These are phyloP conservation scores for Tylopilus plumbeoviolaceoides DNA, from an alignment of 768 basidiomycete species.

Conservation along the genomic window DNA sequence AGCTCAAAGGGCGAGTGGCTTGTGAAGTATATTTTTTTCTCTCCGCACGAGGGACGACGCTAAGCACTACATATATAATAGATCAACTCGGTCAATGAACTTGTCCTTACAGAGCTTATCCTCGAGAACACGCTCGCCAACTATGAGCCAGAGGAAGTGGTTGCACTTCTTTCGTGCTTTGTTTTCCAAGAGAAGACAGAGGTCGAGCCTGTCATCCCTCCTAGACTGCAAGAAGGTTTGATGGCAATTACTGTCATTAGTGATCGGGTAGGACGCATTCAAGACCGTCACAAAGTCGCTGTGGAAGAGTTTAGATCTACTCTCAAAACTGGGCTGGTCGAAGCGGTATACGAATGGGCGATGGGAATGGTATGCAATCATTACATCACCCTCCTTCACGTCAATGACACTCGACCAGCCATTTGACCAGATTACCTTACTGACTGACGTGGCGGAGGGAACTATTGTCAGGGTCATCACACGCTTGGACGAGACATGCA, in stretches of 20 bases:
- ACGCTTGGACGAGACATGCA: slow-evolving; percentile 92
- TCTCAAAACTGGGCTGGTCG: slow-evolving; percentile 88
- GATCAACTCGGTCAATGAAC: slow-evolving; percentile 99
- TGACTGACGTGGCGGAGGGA: slow-evolving; percentile 95
- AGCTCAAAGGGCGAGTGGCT: slow-evolving; percentile 94
- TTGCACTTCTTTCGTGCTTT: slow-evolving; percentile 92
- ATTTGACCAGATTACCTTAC: slow-evolving; percentile 86
- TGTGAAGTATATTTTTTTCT: slow-evolving; percentile 67
- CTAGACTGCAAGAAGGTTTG: slow-evolving; percentile 75
- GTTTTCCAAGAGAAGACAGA: slow-evolving; percentile 99
- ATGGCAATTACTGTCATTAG: slow-evolving; percentile 74
- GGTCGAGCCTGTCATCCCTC: slow-evolving; percentile 75
- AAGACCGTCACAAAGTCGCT: slow-evolving; percentile 74
- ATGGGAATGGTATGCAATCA: slow-evolving; percentile 83
- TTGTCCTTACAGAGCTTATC: slow-evolving; percentile 93
- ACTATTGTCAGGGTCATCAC: slow-evolving; percentile 97
- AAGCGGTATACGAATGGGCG: slow-evolving; percentile 99
- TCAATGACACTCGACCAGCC: slow-evolving; percentile 50
- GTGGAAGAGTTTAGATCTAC: slow-evolving; percentile 72
- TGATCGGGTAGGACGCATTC: slow-evolving; percentile 74
- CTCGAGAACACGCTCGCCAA: slow-evolving; percentile 89
- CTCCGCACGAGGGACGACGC: neutral
- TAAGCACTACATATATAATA: slow-evolving; percentile 29
- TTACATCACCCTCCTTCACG: neutral
- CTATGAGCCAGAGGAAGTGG: slow-evolving; percentile 94